phyloP scores from a whole-genome alignment of 2,329 filamentous ascomycete genomes.

The Pseudopithomyces maydicus region DNA sequence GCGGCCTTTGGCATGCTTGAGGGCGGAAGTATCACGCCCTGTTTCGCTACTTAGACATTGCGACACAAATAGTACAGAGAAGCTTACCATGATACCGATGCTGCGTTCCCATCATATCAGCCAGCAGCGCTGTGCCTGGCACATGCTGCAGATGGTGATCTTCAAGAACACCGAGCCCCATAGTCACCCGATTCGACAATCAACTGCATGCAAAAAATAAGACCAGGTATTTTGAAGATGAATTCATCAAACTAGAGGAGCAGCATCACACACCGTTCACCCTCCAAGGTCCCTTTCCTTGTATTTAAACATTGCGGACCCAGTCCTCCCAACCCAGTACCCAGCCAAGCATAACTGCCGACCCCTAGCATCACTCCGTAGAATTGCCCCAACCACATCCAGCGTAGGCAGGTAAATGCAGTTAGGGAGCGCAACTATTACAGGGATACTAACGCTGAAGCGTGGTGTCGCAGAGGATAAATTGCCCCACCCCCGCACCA shows the following conservation, averaged over 20 bases:
- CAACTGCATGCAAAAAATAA: neutral
- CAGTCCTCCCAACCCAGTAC: neutral
- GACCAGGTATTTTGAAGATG: no score
- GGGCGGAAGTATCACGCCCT: constrained; percentile 29
- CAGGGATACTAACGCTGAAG: neutral
- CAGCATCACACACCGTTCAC: neutral
- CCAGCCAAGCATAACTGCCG: constrained; percentile 8
- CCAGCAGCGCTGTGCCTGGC: constrained; percentile 24
- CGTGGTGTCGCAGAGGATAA: neutral
- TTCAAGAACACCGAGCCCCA: constrained; percentile 29
- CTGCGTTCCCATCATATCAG: constrained; percentile 17
- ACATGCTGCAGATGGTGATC: constrained; percentile 25
- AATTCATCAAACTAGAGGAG: neutral
- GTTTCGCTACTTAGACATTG: neutral
- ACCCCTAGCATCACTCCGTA: neutral
- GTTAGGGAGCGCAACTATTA: neutral
- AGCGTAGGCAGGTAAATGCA: neutral
- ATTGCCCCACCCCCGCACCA: constrained; percentile 5
- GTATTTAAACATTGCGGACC: neutral
- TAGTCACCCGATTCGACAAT: constrained; percentile 1
- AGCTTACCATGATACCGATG: constrained; percentile 21
- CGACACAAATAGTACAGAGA: neutral
- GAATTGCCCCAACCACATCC: neutral
- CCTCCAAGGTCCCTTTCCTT: neutral
- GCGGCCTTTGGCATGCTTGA: constrained; percentile 34